Conservation (phyloP, 495 filamentous ascomycete genomes). For the Sporormia fimetaria region DNA sequence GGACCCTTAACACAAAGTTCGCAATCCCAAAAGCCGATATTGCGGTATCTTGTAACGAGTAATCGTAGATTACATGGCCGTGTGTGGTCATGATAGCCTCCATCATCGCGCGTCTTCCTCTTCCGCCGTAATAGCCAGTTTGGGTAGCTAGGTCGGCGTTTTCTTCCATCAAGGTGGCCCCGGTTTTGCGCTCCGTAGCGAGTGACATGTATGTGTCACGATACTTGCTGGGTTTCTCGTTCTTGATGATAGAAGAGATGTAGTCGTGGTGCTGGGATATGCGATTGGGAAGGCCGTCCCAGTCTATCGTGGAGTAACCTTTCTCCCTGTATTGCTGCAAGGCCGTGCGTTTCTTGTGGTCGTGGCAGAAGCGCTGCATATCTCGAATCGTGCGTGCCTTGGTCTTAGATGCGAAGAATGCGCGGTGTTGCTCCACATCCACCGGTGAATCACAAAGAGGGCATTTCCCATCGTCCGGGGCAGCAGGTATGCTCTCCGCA, state of each 20-base stretch:
- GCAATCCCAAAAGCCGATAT: conserved; percentile 58
- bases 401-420: background rate
- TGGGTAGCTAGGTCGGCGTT: conserved; percentile 29
- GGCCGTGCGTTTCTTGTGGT: conserved; percentile 52
- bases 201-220: conserved; percentile 47
- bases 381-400: conserved; percentile 12
- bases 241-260: conserved; percentile 49
- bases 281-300: conserved; percentile 54
- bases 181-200: too few species aligned
- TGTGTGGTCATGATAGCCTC: conserved; percentile 56
- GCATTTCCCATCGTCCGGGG: too few species aligned
- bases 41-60: conserved; percentile 54
- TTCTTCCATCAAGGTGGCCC: conserved; percentile 22
- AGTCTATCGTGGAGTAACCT: conserved; percentile 71
- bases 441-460: conserved; percentile 6
- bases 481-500: too few species aligned
- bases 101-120: conserved; percentile 56
- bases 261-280: conserved; percentile 44
- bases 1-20: conserved; percentile 68
- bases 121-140: conserved; percentile 79
- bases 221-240: conserved; percentile 48
- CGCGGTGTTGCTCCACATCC: background rate
- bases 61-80: conserved; percentile 48
- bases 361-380: conserved; percentile 53
- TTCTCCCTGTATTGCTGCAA: conserved; percentile 47